Base-by-base conservation (phyloP, 352 stramenopile genomes). In the Phytophthora agathidicida region DNA sequence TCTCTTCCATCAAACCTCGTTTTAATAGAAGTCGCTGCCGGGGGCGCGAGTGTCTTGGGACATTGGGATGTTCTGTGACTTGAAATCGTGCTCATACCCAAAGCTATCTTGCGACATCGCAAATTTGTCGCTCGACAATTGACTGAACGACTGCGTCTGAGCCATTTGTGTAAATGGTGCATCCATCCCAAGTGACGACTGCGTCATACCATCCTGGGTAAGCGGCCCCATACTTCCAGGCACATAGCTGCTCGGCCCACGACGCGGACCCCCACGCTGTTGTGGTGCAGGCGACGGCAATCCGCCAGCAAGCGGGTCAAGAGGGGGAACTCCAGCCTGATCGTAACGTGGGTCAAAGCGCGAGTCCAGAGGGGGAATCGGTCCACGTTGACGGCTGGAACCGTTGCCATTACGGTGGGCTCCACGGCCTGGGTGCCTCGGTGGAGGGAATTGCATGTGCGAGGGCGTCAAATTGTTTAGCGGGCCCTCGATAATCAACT, bases 401-500 rank as follows among this genome's bases (percentile, higher is more conserved):
- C 70, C 73, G 24, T 56, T 71, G 23, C 56, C 62, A 44, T 68
- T 68, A 19, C 65, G 70, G 17, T 43, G 48, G 37, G 61, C 60
- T 17, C 67, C 67, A 46, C 74, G 74, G 17, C 74, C 68, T 7
- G 70, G 51, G 13, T 78, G 57, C 53, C 85, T 85, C 0, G 69
- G 76, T 8, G 56, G 85, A 46, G 96, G 93, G 80, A 99, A 98
- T 47, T 97, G 97, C 92, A 99, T 99, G 65, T 97, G 96, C 20
- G 91, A 98, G 20, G 93, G 76, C 57, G 98, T 96, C 20, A 99
- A 80, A 68, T 99, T 99, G 67, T 96, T 98, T 23, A 99, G 65
- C 4, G 97, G 93, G 0, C 98, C 98, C 79, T 99, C 97, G 10
- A 99, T 89, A 28, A 98, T 86, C 35, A 97, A 63, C 28, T 96